phyloP scores from a whole-genome alignment of 768 basidiomycete species.

The Vararia minispora region DNA sequence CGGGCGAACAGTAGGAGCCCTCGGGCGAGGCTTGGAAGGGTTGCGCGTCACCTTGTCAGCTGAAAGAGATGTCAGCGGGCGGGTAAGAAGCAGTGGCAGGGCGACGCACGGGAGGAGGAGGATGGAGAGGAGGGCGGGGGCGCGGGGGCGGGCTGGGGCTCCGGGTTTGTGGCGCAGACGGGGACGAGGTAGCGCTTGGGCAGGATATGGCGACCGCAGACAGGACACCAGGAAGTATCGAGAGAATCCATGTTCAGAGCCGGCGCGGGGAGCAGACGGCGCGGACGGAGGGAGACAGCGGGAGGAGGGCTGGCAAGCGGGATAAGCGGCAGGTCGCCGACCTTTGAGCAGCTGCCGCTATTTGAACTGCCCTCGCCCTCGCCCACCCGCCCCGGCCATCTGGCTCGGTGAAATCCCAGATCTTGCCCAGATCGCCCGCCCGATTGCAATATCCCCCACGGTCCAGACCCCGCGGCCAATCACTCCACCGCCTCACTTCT shows the following conservation, averaged over 20 bases:
- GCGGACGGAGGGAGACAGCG: neutral
- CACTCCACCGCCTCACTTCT: too few species aligned
- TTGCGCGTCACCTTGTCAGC: slow-evolving; percentile 19
- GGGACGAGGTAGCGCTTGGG: slow-evolving; percentile 60
- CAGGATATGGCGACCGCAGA: slow-evolving; percentile 67
- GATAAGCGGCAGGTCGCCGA: too few species aligned
- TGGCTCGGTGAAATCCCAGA: too few species aligned
- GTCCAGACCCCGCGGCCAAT: too few species aligned
- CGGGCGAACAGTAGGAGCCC: slow-evolving; percentile 19
- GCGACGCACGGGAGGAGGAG: slow-evolving; percentile 25
- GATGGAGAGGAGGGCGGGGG: slow-evolving; percentile 29
- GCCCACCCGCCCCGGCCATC: too few species aligned
- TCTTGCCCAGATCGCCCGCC: too few species aligned
- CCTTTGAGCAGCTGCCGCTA: too few species aligned
- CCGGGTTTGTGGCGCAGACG: slow-evolving; percentile 20
- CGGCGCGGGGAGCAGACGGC: neutral
- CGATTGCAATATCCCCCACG: too few species aligned
- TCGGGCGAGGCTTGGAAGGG: slow-evolving; percentile 13
- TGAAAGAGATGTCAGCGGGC: slow-evolving; percentile 12
- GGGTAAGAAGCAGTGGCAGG: slow-evolving; percentile 2
- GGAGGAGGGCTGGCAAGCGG: slow-evolving; percentile 2
- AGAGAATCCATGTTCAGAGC: slow-evolving; percentile 19
- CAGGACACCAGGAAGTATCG: slow-evolving; percentile 74
- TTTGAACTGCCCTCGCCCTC: too few species aligned
- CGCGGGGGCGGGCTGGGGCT: slow-evolving; percentile 20